Conservation (phyloP, 345 rosid genomes). For the Sapria himalayana region DNA sequence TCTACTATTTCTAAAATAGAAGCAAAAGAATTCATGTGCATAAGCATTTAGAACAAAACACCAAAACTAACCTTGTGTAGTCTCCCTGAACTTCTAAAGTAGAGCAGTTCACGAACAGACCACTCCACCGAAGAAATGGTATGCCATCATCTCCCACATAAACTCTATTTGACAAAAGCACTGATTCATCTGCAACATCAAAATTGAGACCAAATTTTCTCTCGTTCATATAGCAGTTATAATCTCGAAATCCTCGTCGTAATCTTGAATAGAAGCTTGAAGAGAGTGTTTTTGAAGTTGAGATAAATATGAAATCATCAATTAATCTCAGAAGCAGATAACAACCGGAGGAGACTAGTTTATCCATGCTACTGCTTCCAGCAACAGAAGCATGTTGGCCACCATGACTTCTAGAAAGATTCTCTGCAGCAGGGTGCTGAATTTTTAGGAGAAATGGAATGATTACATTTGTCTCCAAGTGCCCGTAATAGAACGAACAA, state of each 20-base stretch:
- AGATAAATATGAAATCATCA: slow-evolving; percentile 62
- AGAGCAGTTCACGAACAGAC: slow-evolving; percentile 44
- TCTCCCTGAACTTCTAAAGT: slow-evolving; percentile 75
- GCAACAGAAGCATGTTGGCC: slow-evolving; percentile 2
- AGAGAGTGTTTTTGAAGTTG: slow-evolving; percentile 59
- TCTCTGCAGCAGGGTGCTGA: slow-evolving; percentile 9
- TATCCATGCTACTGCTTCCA: slow-evolving; percentile 7
- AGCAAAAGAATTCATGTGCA: no score
- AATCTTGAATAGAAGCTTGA: slow-evolving; percentile 26
- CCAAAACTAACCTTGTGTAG: slow-evolving; percentile 19
- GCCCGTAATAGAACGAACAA: slow-evolving; percentile 65
- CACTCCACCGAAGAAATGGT: slow-evolving; percentile 59
- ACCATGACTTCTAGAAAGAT: slow-evolving; percentile 5
- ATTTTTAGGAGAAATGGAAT: slow-evolving; percentile 38
- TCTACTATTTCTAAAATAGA: no score
- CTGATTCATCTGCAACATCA: slow-evolving; percentile 16
- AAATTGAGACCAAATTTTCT: slow-evolving; percentile 46
- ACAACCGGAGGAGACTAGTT: slow-evolving; percentile 11
- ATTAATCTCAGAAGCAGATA: slow-evolving; percentile 42
- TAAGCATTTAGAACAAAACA: slow-evolving; percentile 1
- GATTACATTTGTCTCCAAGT: slow-evolving; percentile 45
- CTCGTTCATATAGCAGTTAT: slow-evolving; percentile 66
- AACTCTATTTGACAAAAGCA: slow-evolving; percentile 19
- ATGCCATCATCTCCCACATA: slow-evolving; percentile 32
- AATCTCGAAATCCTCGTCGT: slow-evolving; percentile 38